Evolutionary conservation across 208 protist species (phyloP).

Genomic region (Crithidia bombi): DNA sequence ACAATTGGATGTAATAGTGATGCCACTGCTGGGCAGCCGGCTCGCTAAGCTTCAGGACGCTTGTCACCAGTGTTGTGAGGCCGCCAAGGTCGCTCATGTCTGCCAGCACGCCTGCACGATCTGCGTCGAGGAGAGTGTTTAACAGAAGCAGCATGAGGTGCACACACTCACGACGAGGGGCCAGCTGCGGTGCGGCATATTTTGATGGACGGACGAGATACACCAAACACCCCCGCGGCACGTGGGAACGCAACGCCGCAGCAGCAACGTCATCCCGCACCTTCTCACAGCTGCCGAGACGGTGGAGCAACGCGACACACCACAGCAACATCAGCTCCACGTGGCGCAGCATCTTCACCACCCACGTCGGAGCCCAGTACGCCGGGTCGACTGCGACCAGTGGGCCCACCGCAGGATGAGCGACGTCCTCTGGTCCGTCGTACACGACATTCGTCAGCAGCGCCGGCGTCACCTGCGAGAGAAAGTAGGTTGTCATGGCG

Average conservation of each 20-base stretch:
- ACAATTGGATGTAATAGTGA: constrained; percentile 51
- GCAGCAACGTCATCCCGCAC: constrained; percentile 14
- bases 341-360: constrained; percentile 37
- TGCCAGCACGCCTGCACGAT: constrained; percentile 21
- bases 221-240: constrained; percentile 24
- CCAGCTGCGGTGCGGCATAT: constrained; percentile 14
- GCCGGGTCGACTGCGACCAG: constrained; percentile 11
- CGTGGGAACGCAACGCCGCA: constrained; percentile 30
- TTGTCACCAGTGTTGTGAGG: constrained; percentile 44
- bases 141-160: constrained; percentile 43
- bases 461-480: constrained; percentile 31
- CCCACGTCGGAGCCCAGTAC: constrained; percentile 32
- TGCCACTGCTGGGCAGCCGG: constrained; percentile 56
- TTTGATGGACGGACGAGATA: constrained; percentile 16
- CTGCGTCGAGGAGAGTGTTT: constrained; percentile 24
- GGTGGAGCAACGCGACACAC: constrained; percentile 45
- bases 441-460: constrained; percentile 29
- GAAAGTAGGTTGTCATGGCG: constrained; percentile 34
- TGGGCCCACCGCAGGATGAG: constrained; percentile 15
- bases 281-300: constrained; percentile 34
- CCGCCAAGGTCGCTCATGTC: constrained; percentile 45
- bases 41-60: constrained; percentile 46
- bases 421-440: constrained; percentile 11
- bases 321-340: constrained; percentile 52
- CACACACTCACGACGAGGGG: constrained; percentile 37